Conservation (phyloP, 2,329 filamentous ascomycete species). For the Tolypocladium cylindrosporum region DNA sequence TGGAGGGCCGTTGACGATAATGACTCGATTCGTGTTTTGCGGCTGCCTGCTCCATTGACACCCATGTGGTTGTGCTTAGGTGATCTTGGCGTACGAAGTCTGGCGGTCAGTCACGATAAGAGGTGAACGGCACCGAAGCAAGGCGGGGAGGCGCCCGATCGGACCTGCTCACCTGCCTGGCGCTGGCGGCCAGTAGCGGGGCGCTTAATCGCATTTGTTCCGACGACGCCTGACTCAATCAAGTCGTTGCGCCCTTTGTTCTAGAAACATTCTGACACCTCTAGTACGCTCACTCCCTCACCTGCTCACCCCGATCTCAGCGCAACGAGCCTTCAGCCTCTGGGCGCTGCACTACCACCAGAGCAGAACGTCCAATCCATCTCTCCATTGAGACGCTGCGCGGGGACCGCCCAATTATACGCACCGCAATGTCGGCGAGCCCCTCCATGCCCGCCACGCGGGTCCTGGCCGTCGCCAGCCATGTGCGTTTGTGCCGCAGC, state of each 20-base stretch:
- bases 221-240: background rate
- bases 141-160: background rate
- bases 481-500: constrained; percentile 53
- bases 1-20: constrained; percentile 3
- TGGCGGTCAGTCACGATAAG: background rate
- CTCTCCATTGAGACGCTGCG: background rate
- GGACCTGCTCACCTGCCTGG: background rate
- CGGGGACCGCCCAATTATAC: background rate
- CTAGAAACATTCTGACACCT: background rate
- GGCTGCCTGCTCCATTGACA: background rate
- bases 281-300: background rate
- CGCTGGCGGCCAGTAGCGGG: background rate
- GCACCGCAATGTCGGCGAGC: constrained; percentile 3
- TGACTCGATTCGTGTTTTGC: background rate
- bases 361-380: background rate
- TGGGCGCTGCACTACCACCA: background rate
- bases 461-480: constrained; percentile 84
- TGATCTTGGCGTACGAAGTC: no score
- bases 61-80: background rate
- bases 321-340: background rate
- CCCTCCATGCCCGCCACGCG: constrained; percentile 41
- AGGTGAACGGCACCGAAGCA: background rate
- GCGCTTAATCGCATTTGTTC: background rate
- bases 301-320: background rate
- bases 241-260: background rate